A percentile compares a stretch with the other conserved stretches of the same genome.
Conservation (phyloP, 1,284 basidiomycete genomes). For the Marasmius fiardii region DNA sequence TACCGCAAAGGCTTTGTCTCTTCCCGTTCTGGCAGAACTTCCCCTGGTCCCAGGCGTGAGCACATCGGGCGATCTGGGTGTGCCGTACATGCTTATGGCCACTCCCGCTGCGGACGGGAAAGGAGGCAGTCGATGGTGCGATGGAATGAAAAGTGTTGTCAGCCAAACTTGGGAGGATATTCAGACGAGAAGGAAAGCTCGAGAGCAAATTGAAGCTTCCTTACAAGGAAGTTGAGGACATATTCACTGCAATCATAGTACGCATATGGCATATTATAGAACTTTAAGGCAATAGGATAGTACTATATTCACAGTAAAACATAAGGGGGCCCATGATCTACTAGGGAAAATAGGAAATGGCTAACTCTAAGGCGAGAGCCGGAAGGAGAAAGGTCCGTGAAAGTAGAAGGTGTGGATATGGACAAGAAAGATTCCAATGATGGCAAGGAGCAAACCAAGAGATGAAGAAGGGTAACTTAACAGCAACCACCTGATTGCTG, state of each 20-base stretch:
- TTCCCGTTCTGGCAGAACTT: slow-evolving; percentile 80
- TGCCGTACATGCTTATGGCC: slow-evolving; percentile 48
- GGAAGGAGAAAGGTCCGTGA: slow-evolving; percentile 19
- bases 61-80: slow-evolving; percentile 71
- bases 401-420: slow-evolving; percentile 21
- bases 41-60: slow-evolving; percentile 83
- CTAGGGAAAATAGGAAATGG: slow-evolving; percentile 7
- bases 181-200: background rate
- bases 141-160: slow-evolving; percentile 43
- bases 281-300: slow-evolving; percentile 14
- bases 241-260: background rate
- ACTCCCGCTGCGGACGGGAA: slow-evolving; percentile 25
- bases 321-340: slow-evolving; percentile 15
- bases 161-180: slow-evolving; percentile 34
- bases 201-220: background rate
- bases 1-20: slow-evolving; percentile 58
- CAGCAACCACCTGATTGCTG: slow-evolving; percentile 76
- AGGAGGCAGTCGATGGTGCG: slow-evolving; percentile 43
- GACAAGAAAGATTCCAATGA: slow-evolving; percentile 14
- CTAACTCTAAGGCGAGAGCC: slow-evolving; percentile 2
- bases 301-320: slow-evolving; percentile 22
- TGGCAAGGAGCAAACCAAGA: slow-evolving; percentile 8
- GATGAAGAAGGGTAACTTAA: slow-evolving; percentile 27
- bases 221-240: background rate
- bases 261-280: background rate